Evolutionary conservation across 306 rosid genomes (phyloP), one percentile per base, ranked within the genome.

Genomic region (Vicia faba): DNA sequence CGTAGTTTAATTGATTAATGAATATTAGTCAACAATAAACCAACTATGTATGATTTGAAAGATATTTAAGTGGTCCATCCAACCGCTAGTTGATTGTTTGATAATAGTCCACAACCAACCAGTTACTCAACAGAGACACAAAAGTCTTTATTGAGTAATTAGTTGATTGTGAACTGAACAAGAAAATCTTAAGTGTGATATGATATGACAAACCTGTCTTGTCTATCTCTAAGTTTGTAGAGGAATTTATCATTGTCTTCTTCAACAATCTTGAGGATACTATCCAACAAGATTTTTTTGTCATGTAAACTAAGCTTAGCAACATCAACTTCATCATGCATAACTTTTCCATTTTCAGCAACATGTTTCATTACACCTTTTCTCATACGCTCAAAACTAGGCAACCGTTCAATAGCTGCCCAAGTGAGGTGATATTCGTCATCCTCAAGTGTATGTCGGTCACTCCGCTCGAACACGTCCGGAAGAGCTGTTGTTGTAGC

Each of bases 331-430:
- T 86, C 86, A 1, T 68, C 81, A 43, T 61, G 76, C n/a, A 79
- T 66, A 3, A 78, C 73, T 7, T 79, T 77, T 0, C 97, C 97
- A 29, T 78, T 82, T 9, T 82, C 83, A 61, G 70, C 41, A 57
- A 83, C 90, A 50, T 84, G 92, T 26, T 40, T 81, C 35, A 91
- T 8, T 68, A 91, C 71, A 14, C 97, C 91, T 29, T 79, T 86
- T 15, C 88, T 74, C 82, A 91, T 65, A 41, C 97, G 76, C 8
- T 91, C 89, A 51, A 83, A 83, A 8, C 96, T 91, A 1, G 97
- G 97, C 55, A 91, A 50, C 68, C 96, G 76, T 18, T 91, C 92
- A 4, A 91, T 78, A 49, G 95, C 97, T 1, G 91, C 97, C 97
- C 97, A 91, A 11, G 40, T 80, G 62, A 91, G 80, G 69, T 88